Conservation (phyloP, 208 protist genomes). For the Trypanosoma lewisi region DNA sequence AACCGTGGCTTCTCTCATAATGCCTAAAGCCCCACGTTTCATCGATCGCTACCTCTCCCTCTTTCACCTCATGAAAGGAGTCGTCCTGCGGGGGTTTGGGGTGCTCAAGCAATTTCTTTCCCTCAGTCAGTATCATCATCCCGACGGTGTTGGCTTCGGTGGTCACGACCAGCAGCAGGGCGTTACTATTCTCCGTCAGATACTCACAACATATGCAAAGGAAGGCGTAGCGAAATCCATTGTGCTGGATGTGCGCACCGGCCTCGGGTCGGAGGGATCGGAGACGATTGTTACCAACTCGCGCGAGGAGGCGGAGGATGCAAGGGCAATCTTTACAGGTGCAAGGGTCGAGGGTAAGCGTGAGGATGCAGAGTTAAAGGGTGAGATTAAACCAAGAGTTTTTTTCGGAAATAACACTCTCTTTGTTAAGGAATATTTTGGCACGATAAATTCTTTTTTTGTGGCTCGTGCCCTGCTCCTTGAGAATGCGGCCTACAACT, state of each 20-base stretch:
- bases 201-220: constrained; percentile 40
- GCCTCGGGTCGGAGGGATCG: constrained; percentile 51
- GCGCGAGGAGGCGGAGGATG: constrained; percentile 22
- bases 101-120: constrained; percentile 52
- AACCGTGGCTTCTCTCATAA: constrained; percentile 32
- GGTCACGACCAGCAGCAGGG: constrained; percentile 64
- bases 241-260: constrained; percentile 75
- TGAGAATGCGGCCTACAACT: constrained; percentile 68
- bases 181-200: constrained; percentile 45
- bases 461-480: constrained; percentile 57
- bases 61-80: constrained; percentile 21
- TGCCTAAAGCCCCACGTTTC: constrained; percentile 42
- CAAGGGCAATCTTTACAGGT: constrained; percentile 32
- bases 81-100: constrained; percentile 37
- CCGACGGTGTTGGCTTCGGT: constrained; percentile 67
- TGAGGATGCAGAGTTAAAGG: constrained; percentile 43
- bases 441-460: constrained; percentile 58
- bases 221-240: constrained; percentile 37
- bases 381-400: constrained; percentile 36
- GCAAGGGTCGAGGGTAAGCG: constrained; percentile 14
- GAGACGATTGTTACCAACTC: constrained; percentile 73
- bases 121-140: constrained; percentile 75
- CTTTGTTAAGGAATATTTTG: constrained; percentile 71
- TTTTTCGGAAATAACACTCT: constrained; percentile 52
- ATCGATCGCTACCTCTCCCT: constrained; percentile 76